Base-by-base conservation (phyloP, 179 eudicot genomes). In the Patellifolia procumbens region DNA sequence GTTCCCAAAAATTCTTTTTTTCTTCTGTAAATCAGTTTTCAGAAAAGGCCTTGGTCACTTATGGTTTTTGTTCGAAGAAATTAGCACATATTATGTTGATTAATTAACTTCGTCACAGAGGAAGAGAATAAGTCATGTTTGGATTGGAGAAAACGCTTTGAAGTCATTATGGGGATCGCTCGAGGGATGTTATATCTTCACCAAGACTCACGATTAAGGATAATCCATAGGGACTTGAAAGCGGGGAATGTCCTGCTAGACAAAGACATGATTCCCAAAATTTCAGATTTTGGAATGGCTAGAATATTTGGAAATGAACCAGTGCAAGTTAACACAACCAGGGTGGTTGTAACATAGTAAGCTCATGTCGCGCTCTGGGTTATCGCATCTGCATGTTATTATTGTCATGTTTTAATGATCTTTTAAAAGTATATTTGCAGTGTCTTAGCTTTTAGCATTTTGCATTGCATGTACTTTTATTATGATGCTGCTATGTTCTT, bases 261-360 rank as follows among this genome's bases (percentile, higher is more conserved):
- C 59, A 66, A 53, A 43, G 82, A 83, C n/a, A 81, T 85, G 85
- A 80, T 81, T 37, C 90, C 88, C 1, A 87, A 87, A 73, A 81
- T 87, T 56, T 80, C 86, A 22, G 90, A 87, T 74, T 87, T 87
- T 73, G 89, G 89, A 46, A 80, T 85, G 78, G 89, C 89, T 53
- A 81, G 81, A 68, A 78, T 81, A 12, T 87, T 87, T 52, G 84
- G 83, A 32, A 76, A 71, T 46, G 88, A 81, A 20, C 81, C 83
- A 71, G 77, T 68, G 9, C 74, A 83, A 77, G 88, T 70, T 2
- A 87, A 79, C 79, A 87, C 90, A 9, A 83, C 77, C 37, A 58
- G 85, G 60, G 85, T 82, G 60, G 82, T 79, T 20, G 85, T 80
- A 75, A 79, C 82, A 35, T 79, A 75, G 82, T 82, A 79, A 59